These are phyloP conservation scores for Chlorella sp. DNA, from an alignment of 139 green algal species.

Conservation along the genomic window DNA sequence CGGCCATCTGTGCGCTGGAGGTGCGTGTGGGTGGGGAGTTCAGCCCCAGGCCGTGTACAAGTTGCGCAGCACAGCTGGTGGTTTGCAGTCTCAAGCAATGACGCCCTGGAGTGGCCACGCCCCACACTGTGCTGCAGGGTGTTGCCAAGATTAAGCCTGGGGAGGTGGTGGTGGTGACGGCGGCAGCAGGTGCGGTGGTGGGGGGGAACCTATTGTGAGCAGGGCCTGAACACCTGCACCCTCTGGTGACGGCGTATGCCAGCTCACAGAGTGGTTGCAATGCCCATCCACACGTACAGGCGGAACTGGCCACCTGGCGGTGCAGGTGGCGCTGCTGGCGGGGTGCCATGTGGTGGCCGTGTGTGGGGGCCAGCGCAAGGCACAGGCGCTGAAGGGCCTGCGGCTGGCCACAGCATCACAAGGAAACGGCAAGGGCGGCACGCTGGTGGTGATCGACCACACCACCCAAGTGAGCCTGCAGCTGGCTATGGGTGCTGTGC, in stretches of 20 bases:
- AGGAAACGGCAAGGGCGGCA: conserved; percentile 43
- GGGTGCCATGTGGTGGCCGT: conserved; percentile 43
- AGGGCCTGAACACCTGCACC: no score
- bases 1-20: conserved; percentile 41
- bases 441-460: conserved; percentile 61
- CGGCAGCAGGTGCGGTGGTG: no score
- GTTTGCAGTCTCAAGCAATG: no score
- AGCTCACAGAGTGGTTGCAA: no score
- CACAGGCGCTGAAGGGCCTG: conserved; percentile 19
- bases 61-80: no score
- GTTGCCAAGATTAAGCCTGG: conserved; percentile 29
- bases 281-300: no score
- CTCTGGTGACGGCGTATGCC: no score
- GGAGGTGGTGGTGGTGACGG: conserved; percentile 52
- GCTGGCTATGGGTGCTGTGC: not conserved
- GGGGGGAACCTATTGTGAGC: no score
- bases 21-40: conserved; percentile 1
- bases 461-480: not conserved
- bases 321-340: conserved; percentile 45
- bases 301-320: conserved; percentile 56
- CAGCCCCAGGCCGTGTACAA: no score
- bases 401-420: no score
- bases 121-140: conserved; percentile 18
- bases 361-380: conserved; percentile 33
- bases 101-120: no score